Base-by-base conservation (phyloP, 2,329 filamentous ascomycete genomes). In the Arthroderma sp. region DNA sequence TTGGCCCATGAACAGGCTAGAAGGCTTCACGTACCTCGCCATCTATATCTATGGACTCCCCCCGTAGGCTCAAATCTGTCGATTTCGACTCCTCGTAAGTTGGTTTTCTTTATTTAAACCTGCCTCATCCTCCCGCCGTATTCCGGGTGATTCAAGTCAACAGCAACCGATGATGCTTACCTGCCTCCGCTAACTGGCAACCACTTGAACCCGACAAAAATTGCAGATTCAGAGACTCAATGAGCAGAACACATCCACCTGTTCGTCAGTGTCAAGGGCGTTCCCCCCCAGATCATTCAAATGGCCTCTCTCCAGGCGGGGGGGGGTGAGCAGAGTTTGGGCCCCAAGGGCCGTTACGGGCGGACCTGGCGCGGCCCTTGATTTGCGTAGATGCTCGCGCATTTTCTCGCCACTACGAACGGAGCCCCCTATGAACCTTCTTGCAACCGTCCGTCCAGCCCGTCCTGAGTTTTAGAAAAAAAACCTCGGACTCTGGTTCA, bases 401-500 rank as follows among this genome's bases (percentile, higher is more conserved):
- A 15, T 13, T 31, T 6, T 7, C n/a, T 54, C 33, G 54, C 54
- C 54, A 44, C 54, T 25, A 25, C 38, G 33, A 17, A 54, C 17
- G 17, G 52, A 54, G 19, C 9, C 33, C 52, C 33, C 51, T 21
- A 23, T 19, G 52, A 41, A 41, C 52, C 52, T 54, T 51, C 44
- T 51, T 13, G 44, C 43, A 28, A 38, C 35, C 35, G 35, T 38
- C 35, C 35, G 35, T 38, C 35, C 23, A 28, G 15, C 13, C 39
- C 17, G 58, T 43, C 54, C 49, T 56, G 56, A 56, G 59, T 60
- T 60, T 54, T 41, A 53, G 57, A 33, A 43, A 11, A 37, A 15
- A 11, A 37, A 15, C 21, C 28, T 43, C 17, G 33, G n/a, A 33
- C 35, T 54, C 25, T 57, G 56, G 56, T 54, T 60, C 47, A 39